Evolutionary conservation across 345 rosid species (phyloP), one percentile per base, ranked within the genome.

Genomic region (Hibiscus syriacus): DNA sequence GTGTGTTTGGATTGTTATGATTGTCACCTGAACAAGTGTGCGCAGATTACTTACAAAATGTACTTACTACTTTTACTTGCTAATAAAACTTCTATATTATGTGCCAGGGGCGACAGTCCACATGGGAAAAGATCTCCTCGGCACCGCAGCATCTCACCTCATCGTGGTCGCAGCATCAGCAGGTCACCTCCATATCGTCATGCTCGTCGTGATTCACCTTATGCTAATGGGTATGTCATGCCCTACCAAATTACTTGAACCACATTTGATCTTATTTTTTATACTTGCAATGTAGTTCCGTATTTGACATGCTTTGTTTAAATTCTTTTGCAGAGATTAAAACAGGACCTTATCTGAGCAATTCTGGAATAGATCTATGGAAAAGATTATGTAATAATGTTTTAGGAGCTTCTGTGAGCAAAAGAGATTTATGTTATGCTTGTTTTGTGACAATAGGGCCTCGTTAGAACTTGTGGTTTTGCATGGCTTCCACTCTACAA

Each of bases 111-210:
- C 73, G 76, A 78, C 58, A 91, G 97, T 66, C 96, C 96, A 1
- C 86, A 73, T 32, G 93, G 84, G 29, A 82, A 83, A 75, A 81
- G 84, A 67, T 82, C 93, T 67, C 92, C 91, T 50, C 81, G 89
- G 50, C 86, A 76, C 49, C 89, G 82, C 66, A 90, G n/a, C n/a
- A n/a, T n/a, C n/a, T n/a, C n/a, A n/a, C n/a, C n/a, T n/a, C n/a
- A n/a, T n/a, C n/a, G n/a, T n/a, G n/a, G n/a, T n/a, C n/a, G n/a
- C n/a, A n/a, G 92, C 71, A 76, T 79, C 79, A 90, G 97, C 84
- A 81, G 89, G 76, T 86, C 95, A 3, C 96, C 96, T 48, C 88
- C 84, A 22, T 75, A 70, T 60, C 88, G 87, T 34, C 77, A 79
- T 77, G 73, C 83, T 57, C 83, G 75, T 27, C 91, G 81, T 55